Conservation (phyloP, 75 land plant genomes). For the Adiantum capillusveneris region DNA sequence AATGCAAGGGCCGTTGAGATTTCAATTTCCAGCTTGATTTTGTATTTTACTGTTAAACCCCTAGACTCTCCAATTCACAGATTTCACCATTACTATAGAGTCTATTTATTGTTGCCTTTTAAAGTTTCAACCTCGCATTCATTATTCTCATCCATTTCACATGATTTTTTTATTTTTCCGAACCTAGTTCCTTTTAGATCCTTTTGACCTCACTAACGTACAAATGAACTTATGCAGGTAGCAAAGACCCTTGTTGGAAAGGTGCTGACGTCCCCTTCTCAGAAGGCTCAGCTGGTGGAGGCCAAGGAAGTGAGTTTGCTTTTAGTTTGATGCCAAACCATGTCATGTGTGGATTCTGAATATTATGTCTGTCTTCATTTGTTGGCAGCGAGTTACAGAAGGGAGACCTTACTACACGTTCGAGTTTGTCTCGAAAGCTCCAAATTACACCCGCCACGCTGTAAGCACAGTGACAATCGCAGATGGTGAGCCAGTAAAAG, state of each 20-base stretch:
- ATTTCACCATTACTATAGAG: too few relatives aligned
- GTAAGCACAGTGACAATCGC: slow-evolving; percentile 64
- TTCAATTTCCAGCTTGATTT: too few relatives aligned
- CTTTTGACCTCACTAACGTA: too few relatives aligned
- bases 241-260: slow-evolving; percentile 75
- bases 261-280: slow-evolving; percentile 77
- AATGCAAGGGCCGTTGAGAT: too few relatives aligned
- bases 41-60: too few relatives aligned
- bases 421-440: slow-evolving; percentile 83
- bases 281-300: slow-evolving; percentile 68
- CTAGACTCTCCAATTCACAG: too few relatives aligned
- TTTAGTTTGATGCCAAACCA: too few relatives aligned
- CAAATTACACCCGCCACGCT: slow-evolving; percentile 89
- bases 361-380: neutral
- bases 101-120: too few relatives aligned
- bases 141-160: too few relatives aligned
- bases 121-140: too few relatives aligned
- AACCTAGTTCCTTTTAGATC: too few relatives aligned
- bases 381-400: slow-evolving; percentile 60
- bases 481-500: slow-evolving; percentile 46
- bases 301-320: slow-evolving; percentile 59
- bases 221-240: slow-evolving; percentile 66
- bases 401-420: slow-evolving; percentile 85
- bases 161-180: too few relatives aligned
- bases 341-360: neutral